Evolutionary conservation across 192 early-diverging fungal genomes (phyloP), one percentile per base, ranked within the genome.

Genomic region (Thamnidium elegans): DNA sequence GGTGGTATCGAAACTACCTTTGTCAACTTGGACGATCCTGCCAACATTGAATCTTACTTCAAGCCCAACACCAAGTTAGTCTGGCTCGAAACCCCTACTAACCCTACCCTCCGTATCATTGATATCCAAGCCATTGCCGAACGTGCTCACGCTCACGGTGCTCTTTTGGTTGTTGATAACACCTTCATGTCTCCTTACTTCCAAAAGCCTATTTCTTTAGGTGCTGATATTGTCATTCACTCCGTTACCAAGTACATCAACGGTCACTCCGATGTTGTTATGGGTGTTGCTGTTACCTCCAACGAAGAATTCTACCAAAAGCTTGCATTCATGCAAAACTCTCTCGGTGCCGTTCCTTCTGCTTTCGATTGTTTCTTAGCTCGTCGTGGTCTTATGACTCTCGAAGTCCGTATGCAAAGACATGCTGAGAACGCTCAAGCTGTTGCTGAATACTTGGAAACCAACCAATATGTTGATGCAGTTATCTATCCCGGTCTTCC

Each of bases 171-270:
- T 19, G 90, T 93, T 20, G 89, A 90, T 78, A 92, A 96, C 83
- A 93, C 92, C 15, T 92, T 94, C 68, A 83, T 93, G 80, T 85
- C 82, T 56, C 90, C 92, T 61, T 92, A 90, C 78, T 92, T 92
- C 84, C 92, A 94, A 75, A 91, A 87, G 61, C 96, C 96, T 7
- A 84, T 99, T 15, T 67, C 78, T 13, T 81, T 97, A 53, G 96
- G 95, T 50, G 96, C 95, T n/a, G 96, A 99, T 72, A 86, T 99
- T 66, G 95, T 97, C 15, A 90, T 97, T 9, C 94, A 99, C 80
- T 96, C 94, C 17, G 94, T 95, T 20, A 99, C 95, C 60, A 98
- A 98, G 78, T 99, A 98, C 79, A 90, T 99, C 73, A 97, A 97
- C 80, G 95, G 97, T 50, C 95, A 99, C 78, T 96, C 94, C 20